Percentiles rank a stretch among this genome's conserved stretches.
Conservation (phyloP, 352 stramenopile genomes). For the Pythium phragmitis region DNA sequence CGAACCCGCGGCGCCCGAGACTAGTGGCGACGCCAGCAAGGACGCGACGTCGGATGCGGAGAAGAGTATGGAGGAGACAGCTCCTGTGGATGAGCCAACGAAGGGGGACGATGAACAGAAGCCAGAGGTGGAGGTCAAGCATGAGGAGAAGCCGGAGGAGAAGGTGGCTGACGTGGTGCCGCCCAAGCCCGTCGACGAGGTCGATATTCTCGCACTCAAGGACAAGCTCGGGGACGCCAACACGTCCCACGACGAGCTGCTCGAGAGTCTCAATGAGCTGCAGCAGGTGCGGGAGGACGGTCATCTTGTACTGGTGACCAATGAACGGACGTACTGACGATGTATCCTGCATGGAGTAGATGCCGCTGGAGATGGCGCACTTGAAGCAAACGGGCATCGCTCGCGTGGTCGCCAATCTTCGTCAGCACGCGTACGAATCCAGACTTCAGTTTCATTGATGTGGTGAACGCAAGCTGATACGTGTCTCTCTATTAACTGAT, state of each 20-base stretch:
- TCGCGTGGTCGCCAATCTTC: constrained; percentile 57
- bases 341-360: constrained; percentile 20
- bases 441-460: neutral
- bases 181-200: constrained; percentile 49
- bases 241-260: constrained; percentile 70
- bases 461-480: neutral
- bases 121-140: neutral
- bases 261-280: constrained; percentile 53
- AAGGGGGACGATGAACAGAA: constrained; percentile 5
- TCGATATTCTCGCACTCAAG: constrained; percentile 61
- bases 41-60: neutral
- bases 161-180: constrained; percentile 29
- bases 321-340: neutral
- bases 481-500: constrained; percentile 4
- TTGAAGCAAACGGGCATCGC: constrained; percentile 72
- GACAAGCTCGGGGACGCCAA: constrained; percentile 45
- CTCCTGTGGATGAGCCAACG: constrained; percentile 4
- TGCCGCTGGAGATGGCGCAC: constrained; percentile 57
- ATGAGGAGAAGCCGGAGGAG: constrained; percentile 4
- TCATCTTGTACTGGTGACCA: neutral
- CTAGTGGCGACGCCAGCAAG: neutral
- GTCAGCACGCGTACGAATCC: constrained; percentile 64
- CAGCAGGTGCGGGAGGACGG: constrained; percentile 24
- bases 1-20: constrained; percentile 6
- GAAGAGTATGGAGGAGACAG: neutral